Percentiles rank a stretch among this genome's conserved stretches.
phyloP scores from a whole-genome alignment of 805 yeast genomes.

The Monosporozyma aerobia region DNA sequence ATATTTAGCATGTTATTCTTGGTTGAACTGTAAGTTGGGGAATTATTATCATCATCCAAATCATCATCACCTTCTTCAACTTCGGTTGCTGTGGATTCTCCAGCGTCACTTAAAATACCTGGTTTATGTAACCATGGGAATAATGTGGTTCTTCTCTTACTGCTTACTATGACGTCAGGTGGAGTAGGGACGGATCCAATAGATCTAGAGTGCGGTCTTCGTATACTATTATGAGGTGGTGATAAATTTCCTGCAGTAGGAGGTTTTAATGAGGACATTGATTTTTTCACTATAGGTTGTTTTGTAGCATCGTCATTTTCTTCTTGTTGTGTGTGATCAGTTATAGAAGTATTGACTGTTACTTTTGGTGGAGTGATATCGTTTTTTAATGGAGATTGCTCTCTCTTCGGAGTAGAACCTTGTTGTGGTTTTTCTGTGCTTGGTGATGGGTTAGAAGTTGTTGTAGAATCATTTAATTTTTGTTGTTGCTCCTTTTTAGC shows the following conservation, averaged over 20 bases:
- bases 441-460: neutral
- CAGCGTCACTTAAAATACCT: conserved; percentile 25
- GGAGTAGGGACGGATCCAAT: conserved; percentile 26
- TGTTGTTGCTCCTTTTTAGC: conserved; percentile 19
- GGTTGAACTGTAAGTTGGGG: conserved; percentile 12
- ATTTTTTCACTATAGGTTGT: neutral
- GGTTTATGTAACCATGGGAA: conserved; percentile 27
- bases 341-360: neutral
- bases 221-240: neutral
- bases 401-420: neutral
- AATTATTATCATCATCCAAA: conserved; percentile 2
- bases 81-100: conserved; percentile 23
- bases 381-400: neutral
- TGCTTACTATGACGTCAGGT: conserved; percentile 26
- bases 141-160: conserved; percentile 18
- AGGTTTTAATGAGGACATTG: neutral
- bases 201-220: conserved; percentile 28
- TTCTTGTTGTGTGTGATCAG: neutral
- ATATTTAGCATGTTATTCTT: conserved; percentile 10
- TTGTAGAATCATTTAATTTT: neutral
- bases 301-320: neutral
- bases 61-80: conserved; percentile 24
- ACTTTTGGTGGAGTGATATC: neutral
- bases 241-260: neutral
- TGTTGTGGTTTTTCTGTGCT: neutral